Conservation (phyloP, 805 yeast genomes). For the Lipomyces yamanashiensis region DNA sequence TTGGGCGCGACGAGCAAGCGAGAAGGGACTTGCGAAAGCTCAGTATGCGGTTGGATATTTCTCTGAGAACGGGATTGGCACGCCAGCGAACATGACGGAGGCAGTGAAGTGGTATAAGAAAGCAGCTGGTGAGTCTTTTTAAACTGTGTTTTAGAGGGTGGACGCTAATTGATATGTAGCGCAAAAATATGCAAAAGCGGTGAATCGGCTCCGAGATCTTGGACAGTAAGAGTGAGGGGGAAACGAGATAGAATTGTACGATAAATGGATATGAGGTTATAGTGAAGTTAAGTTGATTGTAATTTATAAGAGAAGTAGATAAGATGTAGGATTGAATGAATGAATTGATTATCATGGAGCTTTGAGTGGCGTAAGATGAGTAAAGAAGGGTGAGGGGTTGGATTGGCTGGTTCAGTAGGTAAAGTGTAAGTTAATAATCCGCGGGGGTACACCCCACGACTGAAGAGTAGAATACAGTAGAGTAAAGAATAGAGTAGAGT, state of each 20-base stretch:
- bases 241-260: not conserved
- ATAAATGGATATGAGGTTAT: not conserved
- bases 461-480: not conserved
- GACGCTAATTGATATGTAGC: conserved; percentile 6
- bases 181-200: conserved; percentile 28
- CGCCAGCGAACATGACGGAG: conserved; percentile 52
- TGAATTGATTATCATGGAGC: not conserved
- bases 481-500: not conserved
- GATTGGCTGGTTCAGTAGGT: too few relatives aligned
- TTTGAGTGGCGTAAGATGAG: not conserved
- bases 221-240: not conserved
- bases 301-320: not conserved
- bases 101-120: conserved; percentile 61
- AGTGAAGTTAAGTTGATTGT: not conserved
- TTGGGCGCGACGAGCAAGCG: conserved; percentile 76
- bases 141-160: not conserved
- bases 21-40: conserved; percentile 68
- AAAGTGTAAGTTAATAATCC: too few relatives aligned
- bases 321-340: not conserved
- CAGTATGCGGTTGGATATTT: conserved; percentile 75
- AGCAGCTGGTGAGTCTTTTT: conserved; percentile 54
- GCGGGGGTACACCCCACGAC: not conserved
- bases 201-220: conserved; percentile 24
- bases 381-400: too few relatives aligned
- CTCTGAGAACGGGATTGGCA: conserved; percentile 72